phyloP scores from a whole-genome alignment of 495 filamentous ascomycete genomes.

The Viridothelium virens region DNA sequence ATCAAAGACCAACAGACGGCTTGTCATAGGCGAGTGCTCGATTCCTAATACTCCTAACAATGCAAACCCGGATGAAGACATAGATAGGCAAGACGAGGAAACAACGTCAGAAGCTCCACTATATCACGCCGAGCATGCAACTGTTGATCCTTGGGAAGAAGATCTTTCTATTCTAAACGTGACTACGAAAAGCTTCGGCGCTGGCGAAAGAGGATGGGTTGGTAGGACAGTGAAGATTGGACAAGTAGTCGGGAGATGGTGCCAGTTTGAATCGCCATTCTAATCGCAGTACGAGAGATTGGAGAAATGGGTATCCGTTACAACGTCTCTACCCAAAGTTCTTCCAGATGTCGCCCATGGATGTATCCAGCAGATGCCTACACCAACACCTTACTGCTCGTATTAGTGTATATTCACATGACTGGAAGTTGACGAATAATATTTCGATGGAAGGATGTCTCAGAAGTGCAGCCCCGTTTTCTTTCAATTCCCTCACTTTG shows the following conservation, averaged over 20 bases:
- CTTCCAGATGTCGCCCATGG: too few species aligned
- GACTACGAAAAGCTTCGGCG: conserved; percentile 35
- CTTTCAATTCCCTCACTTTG: not conserved
- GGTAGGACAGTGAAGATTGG: conserved; percentile 61
- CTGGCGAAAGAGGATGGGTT: conserved; percentile 52
- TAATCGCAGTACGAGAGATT: not conserved
- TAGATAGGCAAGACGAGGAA: not conserved
- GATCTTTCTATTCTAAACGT: conserved; percentile 37
- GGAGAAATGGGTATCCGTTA: not conserved
- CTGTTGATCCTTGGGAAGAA: conserved; percentile 30
- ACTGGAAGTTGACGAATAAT: too few species aligned
- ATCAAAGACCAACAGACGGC: conserved; percentile 14
- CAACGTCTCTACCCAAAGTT: too few species aligned
- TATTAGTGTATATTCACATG: too few species aligned
- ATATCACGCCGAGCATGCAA: not conserved
- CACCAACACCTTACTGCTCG: too few species aligned
- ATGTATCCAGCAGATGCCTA: too few species aligned
- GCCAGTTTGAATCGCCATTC: conserved; percentile 44
- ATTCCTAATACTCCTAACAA: not conserved
- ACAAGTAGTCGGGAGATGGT: conserved; percentile 65
- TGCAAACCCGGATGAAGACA: conserved; percentile 15
- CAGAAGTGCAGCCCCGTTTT: not conserved
- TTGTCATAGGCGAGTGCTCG: conserved; percentile 30
- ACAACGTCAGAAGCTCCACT: conserved; percentile 30
- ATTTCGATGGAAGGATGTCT: too few species aligned